Base-by-base conservation (phyloP, 495 filamentous ascomycete genomes). In the Aspergillus panamensis region DNA sequence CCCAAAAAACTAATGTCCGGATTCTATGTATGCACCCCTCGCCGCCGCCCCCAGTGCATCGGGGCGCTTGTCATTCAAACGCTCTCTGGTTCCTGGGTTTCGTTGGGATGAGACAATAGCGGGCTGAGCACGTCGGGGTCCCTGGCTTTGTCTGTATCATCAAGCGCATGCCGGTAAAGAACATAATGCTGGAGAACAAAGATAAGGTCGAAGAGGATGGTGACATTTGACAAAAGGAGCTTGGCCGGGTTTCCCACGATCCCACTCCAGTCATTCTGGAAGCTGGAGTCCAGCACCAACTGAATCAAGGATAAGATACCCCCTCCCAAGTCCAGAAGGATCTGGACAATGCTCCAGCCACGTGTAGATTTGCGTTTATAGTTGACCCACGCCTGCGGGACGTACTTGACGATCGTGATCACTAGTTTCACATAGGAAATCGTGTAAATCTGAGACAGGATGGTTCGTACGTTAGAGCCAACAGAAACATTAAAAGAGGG, bases 161-260 rank as follows among this genome's bases (percentile, higher is more conserved):
- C 47, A n/a, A 20, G 47, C 20, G 64, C 60, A 39, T 69, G 62
- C 30, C 69, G 76, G 68, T 95, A 96, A 6, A 95, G 72, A 21
- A 89, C 72, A 66, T 91, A 97, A 74, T 97, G 94, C 71, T 98
- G 94, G 16, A 79, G 66, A 45, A 96, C 83, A 62, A 97, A 97
- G 21, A 96, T 74, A 6, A 87, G 29, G 65, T 97, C 92, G 66
- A 96, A 97, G n/a, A 88, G 59, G 55, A 97, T 86, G 42, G 85
- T 87, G 51, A 96, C 80, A 65, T 94, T 92, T 7, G 87, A 86
- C 47, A 98, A 76, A 14, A 84, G 83, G 51, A 98, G 81, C 73
- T 98, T 98, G 60, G 92, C 85, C 3, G 93, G 91, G 61, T 97
- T 98, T 0, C 95, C 94, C 0, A 85, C 87, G 54, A 97, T 77